Base-by-base conservation (phyloP, 306 rosid species). In the Luffa acutangula region DNA sequence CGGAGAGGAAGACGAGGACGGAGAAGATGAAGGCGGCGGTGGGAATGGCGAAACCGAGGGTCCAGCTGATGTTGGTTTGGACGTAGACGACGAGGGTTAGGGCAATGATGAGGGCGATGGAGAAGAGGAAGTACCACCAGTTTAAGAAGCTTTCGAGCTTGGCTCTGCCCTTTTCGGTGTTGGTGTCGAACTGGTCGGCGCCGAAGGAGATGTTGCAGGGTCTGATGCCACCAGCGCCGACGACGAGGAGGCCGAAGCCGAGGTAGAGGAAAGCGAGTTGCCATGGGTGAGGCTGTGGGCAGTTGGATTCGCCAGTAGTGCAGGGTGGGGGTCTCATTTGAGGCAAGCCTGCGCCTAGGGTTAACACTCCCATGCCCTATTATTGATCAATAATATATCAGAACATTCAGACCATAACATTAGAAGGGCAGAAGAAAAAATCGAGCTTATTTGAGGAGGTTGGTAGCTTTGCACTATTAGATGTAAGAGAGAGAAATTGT, bases 171-270 rank as follows among this genome's bases (percentile, higher is more conserved):
- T 86, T 84, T 75, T 84, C 83, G 0, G 90, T 87, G 9, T 74
- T 81, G 48, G 78, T 80, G 59, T 90, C 88, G 20, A 92, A 89
- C n/a, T 90, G 93, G 66, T 92, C 88, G 6, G 92, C 92, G 25
- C 97, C 97, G 36, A 90, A 92, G 84, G 95, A 85, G 83, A 92
- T 87, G 83, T 90, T 90, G 83, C 91, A 92, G 8, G 93, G 90
- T 64, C 93, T 83, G n/a, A 87, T 80, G 46, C 89, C 84, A n/a
- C 90, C 90, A 17, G 84, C 84, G 18, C 95, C 93, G 15, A 86
- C 20, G 41, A 87, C 83, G 1, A 87, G 58, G 5, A 92, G 54
- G 10, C 86, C 92, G 7, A 89, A 87, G 18, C 84, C 91, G 5
- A 4, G n/a, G 63, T 48, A 87, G 1, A 92, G 86, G 31, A 92